Base-by-base conservation (phyloP, 345 rosid genomes). In the Arabidopsis arenosa region DNA sequence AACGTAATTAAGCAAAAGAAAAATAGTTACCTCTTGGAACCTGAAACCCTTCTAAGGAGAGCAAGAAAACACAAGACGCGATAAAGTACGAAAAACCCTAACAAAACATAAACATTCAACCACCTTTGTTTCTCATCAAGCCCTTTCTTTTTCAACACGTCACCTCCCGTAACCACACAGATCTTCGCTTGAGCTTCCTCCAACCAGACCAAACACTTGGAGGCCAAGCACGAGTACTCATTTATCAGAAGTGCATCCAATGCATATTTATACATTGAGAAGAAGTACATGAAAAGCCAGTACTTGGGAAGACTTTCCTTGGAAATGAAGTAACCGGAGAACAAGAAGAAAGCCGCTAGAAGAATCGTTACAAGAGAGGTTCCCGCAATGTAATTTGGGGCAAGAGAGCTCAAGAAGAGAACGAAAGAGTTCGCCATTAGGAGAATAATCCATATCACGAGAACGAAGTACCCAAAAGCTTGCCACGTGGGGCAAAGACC, bases 381-480 rank as follows among this genome's bases (percentile, higher is more conserved):
- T 30, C 96, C 98, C 0, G 97, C 85, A 2, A 94, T 92, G 79
- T 94, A 94, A 63, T 94, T 94, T 18, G 98, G 98, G 0, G 97
- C 93, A 4, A 94, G 70, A 28, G 98, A 92, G 84, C 97, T 91
- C 75, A 94, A 71, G 82, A 89, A 92, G 7, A 94, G 84, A 32
- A 94, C 93, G 58, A 94, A 94, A 2, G 97, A 94, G 66, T 94
- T 94, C 6, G 93, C 98, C 98, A 89, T 87, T n/a, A 91, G 75
- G 14, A 88, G 76, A 11, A 87, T 79, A 11, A 90, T 68, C 98
- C 98, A 94, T 57, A 92, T 89, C 44, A 90, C 85, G 14, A 94
- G 79, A 44, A 86, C 86, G 43, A 94, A 94, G 81, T 90, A 88
- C 62, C 84, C 82, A 70, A 94, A 91, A 26, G 96, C 90, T 74